Evolutionary conservation across 192 early-diverging fungal species (phyloP).

Genomic region (Coemansia sp.): DNA sequence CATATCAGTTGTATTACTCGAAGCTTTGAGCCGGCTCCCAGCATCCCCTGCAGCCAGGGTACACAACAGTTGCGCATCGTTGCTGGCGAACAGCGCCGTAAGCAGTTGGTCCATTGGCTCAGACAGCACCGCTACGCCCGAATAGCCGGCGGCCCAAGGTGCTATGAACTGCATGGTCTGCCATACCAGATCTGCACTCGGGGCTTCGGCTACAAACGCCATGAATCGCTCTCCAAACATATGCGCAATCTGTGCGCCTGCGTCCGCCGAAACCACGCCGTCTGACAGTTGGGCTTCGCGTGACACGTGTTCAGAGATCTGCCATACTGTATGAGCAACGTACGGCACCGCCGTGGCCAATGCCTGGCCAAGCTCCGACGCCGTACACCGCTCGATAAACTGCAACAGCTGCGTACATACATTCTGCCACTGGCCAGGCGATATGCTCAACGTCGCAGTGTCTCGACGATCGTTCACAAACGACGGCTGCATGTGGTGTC

Average conservation of each 20-base stretch:
- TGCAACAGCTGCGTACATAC: conserved; percentile 21
- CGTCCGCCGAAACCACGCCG: not conserved
- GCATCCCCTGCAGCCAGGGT: conserved; percentile 18
- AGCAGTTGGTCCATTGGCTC: conserved; percentile 12
- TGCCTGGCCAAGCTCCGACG: conserved; percentile 14
- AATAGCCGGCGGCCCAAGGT: conserved; percentile 28
- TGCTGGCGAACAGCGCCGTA: conserved; percentile 14
- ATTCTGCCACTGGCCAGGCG: conserved; percentile 28
- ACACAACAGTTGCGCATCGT: conserved; percentile 15
- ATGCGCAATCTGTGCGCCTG: not conserved
- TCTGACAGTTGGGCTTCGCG: not conserved
- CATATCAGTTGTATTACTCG: not conserved
- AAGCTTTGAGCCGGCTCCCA: not conserved
- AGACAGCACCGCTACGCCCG: conserved; percentile 25
- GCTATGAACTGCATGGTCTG: conserved; percentile 38
- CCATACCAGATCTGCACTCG: conserved; percentile 23
- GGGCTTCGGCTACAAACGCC: conserved; percentile 23
- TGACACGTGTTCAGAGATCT: not conserved
- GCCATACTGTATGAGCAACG: conserved; percentile 22
- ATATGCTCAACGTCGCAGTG: conserved; percentile 10
- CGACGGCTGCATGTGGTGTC: conserved; percentile 4
- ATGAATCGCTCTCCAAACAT: conserved; percentile 30
- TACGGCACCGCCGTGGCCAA: conserved; percentile 25
- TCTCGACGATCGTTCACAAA: too few relatives aligned
- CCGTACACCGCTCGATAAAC: conserved; percentile 16